A percentile compares a stretch with the other conserved stretches of the same genome.
These are phyloP conservation scores for Thymus quinquecostatus DNA, from an alignment of 257 asterid genomes.

Conservation along the genomic window DNA sequence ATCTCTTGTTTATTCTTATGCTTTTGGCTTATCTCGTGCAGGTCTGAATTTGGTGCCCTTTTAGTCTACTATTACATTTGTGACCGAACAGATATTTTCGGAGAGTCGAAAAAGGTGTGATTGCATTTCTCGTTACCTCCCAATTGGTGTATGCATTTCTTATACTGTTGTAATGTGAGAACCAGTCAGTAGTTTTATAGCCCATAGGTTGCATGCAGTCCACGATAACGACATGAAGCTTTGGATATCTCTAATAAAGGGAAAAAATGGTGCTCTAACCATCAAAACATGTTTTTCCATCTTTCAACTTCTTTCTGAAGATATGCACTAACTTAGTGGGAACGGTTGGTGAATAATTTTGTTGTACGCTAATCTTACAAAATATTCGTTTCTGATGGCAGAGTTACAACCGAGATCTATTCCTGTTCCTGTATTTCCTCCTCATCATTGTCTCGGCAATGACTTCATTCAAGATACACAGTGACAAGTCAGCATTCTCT, in stretches of 20 bases:
- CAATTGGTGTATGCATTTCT: slow-evolving; percentile 1
- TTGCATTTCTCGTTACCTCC: background rate
- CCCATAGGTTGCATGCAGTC: background rate
- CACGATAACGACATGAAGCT: background rate
- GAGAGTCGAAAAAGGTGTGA: slow-evolving; percentile 80
- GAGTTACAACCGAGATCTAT: slow-evolving; percentile 84
- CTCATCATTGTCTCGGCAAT: slow-evolving; percentile 83
- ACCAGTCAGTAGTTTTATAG: background rate
- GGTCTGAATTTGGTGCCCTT: slow-evolving; percentile 90
- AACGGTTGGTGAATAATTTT: background rate
- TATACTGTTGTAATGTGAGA: slow-evolving; percentile 15
- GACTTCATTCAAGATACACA: slow-evolving; percentile 85
- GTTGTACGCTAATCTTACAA: slow-evolving; percentile 18
- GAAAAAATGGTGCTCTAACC: slow-evolving; percentile 12
- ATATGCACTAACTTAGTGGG: slow-evolving; percentile 4
- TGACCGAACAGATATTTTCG: slow-evolving; percentile 86
- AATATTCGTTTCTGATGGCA: slow-evolving; percentile 44
- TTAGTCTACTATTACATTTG: slow-evolving; percentile 73
- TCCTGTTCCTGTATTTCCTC: slow-evolving; percentile 88
- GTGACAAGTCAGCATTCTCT: slow-evolving; percentile 78
- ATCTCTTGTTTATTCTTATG: slow-evolving; percentile 17
- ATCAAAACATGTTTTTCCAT: slow-evolving; percentile 11
- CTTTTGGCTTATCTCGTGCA: slow-evolving; percentile 40
- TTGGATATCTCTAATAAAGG: slow-evolving; percentile 3
- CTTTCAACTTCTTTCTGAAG: slow-evolving; percentile 5